Conservation (phyloP, 148 eudicot genomes). For the Arbutus unedo region DNA sequence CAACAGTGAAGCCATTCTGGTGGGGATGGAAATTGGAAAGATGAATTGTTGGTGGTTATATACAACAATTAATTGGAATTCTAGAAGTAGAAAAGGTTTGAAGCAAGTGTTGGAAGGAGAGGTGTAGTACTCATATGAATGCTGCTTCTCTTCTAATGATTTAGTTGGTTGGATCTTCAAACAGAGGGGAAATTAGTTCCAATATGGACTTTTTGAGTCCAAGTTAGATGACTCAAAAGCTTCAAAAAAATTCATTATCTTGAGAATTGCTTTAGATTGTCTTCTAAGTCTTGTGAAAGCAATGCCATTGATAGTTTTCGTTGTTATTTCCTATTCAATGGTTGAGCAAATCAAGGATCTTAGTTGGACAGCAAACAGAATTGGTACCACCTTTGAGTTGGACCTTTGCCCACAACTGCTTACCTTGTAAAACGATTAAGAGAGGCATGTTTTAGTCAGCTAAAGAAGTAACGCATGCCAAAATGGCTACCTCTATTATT, state of each 20-base stretch:
- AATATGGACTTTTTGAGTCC: background rate
- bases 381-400: background rate
- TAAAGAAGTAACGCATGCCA: background rate
- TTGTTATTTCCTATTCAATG: conserved; percentile 20
- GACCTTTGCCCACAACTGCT: background rate
- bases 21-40: conserved; percentile 15
- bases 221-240: background rate
- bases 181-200: background rate
- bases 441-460: background rate
- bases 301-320: conserved; percentile 29
- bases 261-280: background rate
- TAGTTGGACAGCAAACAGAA: background rate
- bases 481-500: background rate
- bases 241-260: background rate
- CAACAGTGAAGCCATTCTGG: conserved; percentile 33
- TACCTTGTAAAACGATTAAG: background rate
- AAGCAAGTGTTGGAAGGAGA: conserved; percentile 43
- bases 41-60: conserved; percentile 17
- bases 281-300: background rate
- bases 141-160: conserved; percentile 38
- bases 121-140: conserved; percentile 33
- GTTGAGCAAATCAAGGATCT: background rate
- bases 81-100: conserved; percentile 31
- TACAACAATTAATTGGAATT: conserved; percentile 6
- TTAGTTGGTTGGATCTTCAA: conserved; percentile 10